Evolutionary conservation across 139 green algal genomes (phyloP).

Genomic region (Coelastrella sp.): DNA sequence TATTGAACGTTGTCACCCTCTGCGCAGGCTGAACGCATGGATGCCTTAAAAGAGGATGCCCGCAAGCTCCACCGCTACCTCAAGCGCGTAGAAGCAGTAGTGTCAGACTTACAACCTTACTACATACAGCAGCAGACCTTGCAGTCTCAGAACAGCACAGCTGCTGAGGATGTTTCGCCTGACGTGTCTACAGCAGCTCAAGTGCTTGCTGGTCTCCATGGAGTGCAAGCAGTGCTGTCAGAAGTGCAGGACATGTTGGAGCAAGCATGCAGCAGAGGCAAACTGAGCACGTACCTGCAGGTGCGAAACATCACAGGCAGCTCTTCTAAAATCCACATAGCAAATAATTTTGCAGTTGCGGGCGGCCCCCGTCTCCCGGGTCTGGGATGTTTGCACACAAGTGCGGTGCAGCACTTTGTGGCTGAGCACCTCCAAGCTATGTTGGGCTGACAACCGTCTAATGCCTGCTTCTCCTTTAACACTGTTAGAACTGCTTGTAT

Average conservation of each 20-base stretch:
- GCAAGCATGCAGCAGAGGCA: not conserved
- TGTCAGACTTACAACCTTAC: not conserved
- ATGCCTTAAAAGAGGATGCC: not conserved
- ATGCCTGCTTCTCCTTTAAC: no score
- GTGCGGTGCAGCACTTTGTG: no score
- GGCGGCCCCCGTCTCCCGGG: no score
- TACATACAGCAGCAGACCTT: not conserved
- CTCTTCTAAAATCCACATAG: no score
- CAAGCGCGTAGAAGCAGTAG: not conserved
- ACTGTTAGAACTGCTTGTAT: no score
- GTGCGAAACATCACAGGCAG: not conserved
- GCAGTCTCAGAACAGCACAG: not conserved
- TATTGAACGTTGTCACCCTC: no score
- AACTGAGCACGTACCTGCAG: not conserved
- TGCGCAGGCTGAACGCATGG: not conserved
- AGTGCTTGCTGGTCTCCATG: not conserved
- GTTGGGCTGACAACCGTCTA: no score
- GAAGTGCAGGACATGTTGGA: not conserved
- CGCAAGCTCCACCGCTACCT: not conserved
- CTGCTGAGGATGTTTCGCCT: not conserved
- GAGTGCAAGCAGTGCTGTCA: not conserved
- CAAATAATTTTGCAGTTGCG: not conserved
- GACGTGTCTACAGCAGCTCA: not conserved
- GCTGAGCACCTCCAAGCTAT: no score
- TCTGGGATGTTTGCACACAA: no score